Evolutionary conservation across 139 green algal species (phyloP).

Genomic region (Volvox reticuliferus): DNA sequence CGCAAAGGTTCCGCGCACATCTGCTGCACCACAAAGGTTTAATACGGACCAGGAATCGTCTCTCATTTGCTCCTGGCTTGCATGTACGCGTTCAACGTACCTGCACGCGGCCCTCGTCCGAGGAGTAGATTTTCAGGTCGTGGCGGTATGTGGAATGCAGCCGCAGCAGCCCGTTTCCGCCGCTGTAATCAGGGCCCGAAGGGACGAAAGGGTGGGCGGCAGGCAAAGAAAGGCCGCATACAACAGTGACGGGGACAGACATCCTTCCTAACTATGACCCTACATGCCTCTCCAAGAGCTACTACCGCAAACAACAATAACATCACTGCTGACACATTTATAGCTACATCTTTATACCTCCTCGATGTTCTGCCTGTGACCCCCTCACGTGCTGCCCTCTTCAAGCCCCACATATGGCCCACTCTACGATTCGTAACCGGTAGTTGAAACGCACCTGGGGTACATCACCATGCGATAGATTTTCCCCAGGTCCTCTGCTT

Average conservation of each 20-base stretch:
- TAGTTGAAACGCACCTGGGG: constrained; percentile 83
- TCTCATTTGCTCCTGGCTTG: neutral
- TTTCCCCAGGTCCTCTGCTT: constrained; percentile 92
- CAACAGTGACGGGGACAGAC: neutral
- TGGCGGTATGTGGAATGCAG: constrained; percentile 99
- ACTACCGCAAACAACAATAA: too few relatives aligned
- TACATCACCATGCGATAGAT: constrained; percentile 98
- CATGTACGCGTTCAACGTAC: constrained; percentile 39
- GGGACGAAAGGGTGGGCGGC: neutral
- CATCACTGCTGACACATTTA: too few relatives aligned
- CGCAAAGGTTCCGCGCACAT: too few relatives aligned
- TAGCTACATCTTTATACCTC: too few relatives aligned
- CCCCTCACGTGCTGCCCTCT: too few relatives aligned
- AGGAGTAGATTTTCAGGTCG: constrained; percentile 99
- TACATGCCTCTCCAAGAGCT: too few relatives aligned
- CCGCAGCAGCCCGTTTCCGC: constrained; percentile 86
- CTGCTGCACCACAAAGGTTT: too few relatives aligned
- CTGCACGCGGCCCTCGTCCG: constrained; percentile 95
- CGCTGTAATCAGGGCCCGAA: neutral
- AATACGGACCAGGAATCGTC: too few relatives aligned
- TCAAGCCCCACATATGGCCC: too few relatives aligned
- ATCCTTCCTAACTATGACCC: neutral
- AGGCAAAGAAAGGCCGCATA: neutral
- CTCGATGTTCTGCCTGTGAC: too few relatives aligned
- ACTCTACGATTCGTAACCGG: neutral